phyloP scores from a whole-genome alignment of 169 alveolate genomes.

The Eimeria necatrix region DNA sequence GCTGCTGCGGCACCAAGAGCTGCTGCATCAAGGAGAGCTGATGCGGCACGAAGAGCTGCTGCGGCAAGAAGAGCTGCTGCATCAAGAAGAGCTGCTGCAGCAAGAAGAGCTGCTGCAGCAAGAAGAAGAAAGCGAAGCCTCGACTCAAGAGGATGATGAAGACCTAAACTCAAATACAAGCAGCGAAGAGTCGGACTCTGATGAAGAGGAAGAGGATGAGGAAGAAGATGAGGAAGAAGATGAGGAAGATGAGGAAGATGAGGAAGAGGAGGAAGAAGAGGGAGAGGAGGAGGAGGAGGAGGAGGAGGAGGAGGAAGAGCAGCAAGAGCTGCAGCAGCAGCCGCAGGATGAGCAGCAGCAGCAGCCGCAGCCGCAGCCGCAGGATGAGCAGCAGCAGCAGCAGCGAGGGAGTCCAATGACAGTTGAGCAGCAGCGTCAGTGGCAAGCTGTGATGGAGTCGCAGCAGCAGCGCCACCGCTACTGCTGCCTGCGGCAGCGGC shows the following conservation, averaged over 20 bases:
- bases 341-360: neutral
- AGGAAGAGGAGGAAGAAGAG: neutral
- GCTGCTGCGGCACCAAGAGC: neutral
- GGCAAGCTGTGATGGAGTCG: neutral
- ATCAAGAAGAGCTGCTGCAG: conserved; percentile 6
- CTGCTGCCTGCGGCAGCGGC: neutral
- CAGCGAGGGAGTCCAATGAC: neutral
- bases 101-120: conserved; percentile 38
- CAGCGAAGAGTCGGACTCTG: no score
- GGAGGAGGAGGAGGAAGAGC: neutral
- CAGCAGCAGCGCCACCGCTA: neutral
- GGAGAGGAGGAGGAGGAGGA: neutral
- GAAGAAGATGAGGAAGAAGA: neutral
- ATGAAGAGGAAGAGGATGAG: neutral
- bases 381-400: conserved; percentile 5
- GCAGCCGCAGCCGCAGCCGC: neutral
- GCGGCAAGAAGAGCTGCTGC: neutral
- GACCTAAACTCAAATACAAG: neutral
- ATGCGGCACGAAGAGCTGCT: neutral
- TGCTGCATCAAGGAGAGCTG: neutral
- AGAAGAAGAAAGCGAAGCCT: neutral
- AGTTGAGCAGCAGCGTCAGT: conserved; percentile 22
- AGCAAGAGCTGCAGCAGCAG: neutral
- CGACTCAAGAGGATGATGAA: neutral
- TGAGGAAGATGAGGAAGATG: neutral